Conservation (phyloP, 805 yeast genomes). For the Ogataea neopini region DNA sequence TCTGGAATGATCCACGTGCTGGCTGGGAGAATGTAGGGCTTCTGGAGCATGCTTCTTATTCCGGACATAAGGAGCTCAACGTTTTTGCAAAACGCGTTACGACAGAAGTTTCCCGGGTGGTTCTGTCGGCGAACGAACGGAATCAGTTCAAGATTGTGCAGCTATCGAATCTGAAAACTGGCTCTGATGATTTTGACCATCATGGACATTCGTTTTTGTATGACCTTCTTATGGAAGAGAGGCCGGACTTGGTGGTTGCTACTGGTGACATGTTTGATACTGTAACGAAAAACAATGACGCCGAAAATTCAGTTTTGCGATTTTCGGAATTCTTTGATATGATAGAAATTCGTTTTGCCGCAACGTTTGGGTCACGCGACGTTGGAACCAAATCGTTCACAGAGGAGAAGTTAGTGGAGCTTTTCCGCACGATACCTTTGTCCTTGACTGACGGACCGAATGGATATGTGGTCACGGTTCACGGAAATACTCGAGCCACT, state of each 20-base stretch:
- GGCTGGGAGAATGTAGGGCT: background rate
- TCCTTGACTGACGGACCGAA: constrained; percentile 80
- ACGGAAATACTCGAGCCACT: constrained; percentile 29
- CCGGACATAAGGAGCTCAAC: background rate
- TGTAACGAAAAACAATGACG: constrained; percentile 23
- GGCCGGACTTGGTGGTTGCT: constrained; percentile 81
- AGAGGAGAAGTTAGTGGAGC: constrained; percentile 61
- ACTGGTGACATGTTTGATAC: constrained; percentile 95
- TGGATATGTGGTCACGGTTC: constrained; percentile 63
- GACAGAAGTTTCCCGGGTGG: constrained; percentile 3
- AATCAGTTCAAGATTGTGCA: constrained; percentile 77
- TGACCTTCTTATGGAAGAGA: constrained; percentile 93
- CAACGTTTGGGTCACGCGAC: constrained; percentile 91
- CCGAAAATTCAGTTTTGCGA: background rate
- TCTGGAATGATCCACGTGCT: background rate
- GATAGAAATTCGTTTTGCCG: constrained; percentile 77
- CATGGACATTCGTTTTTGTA: no score
- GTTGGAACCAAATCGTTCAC: constrained; percentile 69
- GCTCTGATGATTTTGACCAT: no score
- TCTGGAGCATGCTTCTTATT: no score
- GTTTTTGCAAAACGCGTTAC: constrained; percentile 31
- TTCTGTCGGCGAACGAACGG: constrained; percentile 21
- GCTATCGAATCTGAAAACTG: constrained; percentile 82
- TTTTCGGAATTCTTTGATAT: constrained; percentile 50
- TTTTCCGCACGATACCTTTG: constrained; percentile 62